These are phyloP conservation scores for Cladosporium velox DNA, from an alignment of 2,329 filamentous ascomycete genomes.

Conservation along the genomic window DNA sequence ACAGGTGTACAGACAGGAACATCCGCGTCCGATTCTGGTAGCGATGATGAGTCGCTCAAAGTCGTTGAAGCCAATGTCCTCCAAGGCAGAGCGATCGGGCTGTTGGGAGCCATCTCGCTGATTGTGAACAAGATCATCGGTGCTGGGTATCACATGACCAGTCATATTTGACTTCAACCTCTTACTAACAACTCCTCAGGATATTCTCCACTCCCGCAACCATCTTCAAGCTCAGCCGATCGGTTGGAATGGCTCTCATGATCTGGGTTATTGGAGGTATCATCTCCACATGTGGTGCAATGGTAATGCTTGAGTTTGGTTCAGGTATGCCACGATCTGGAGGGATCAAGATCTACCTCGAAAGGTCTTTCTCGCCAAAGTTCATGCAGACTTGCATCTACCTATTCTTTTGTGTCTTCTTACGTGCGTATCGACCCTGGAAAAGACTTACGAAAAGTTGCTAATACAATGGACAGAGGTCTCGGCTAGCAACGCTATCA, in stretches of 20 bases:
- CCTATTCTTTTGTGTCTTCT: neutral
- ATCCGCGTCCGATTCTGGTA: neutral
- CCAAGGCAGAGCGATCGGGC: neutral
- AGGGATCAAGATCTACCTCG: constrained; percentile 68
- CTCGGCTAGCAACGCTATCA: neutral
- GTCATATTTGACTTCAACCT: neutral
- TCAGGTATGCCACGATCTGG: constrained; percentile 63
- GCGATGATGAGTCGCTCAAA: neutral
- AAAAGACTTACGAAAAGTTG: neutral
- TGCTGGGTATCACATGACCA: neutral
- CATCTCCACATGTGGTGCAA: constrained; percentile 60
- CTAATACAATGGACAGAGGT: neutral
- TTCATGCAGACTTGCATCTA: constrained; percentile 6
- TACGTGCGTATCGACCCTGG: neutral
- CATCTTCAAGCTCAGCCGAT: constrained; percentile 58
- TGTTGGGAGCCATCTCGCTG: neutral
- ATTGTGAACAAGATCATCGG: constrained; percentile 5
- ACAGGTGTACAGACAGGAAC: neutral
- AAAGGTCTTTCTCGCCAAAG: constrained; percentile 57
- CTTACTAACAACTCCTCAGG: neutral
- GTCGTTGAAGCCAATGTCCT: neutral
- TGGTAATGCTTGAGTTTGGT: constrained; percentile 65
- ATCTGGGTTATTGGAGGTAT: constrained; percentile 58
- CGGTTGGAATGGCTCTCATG: constrained; percentile 56
- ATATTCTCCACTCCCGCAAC: constrained; percentile 59